Evolutionary conservation across 345 rosid species (phyloP).

Genomic region (Nephelium lappaceum): DNA sequence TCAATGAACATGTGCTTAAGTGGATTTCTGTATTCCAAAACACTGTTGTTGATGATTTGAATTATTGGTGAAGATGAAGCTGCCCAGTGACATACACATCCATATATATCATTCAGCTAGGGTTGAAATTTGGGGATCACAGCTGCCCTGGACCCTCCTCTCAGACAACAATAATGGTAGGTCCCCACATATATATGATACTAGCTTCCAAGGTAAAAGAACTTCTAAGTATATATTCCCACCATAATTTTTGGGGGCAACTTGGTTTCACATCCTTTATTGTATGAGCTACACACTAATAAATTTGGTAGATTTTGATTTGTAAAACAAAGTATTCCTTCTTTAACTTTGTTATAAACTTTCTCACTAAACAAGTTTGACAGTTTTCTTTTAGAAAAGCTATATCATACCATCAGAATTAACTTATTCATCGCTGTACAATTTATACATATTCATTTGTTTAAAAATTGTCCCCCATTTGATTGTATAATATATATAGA

Average conservation of each 20-base stretch:
- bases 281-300: background rate
- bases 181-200: conserved; percentile 2
- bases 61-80: conserved; percentile 30
- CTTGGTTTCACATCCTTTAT: no score
- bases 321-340: no score
- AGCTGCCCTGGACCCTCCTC: background rate
- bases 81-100: background rate
- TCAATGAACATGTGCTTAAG: conserved; percentile 27
- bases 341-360: no score
- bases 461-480: no score
- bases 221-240: no score
- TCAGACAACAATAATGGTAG: conserved; percentile 21
- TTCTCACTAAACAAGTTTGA: no score
- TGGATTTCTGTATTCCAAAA: conserved; percentile 13
- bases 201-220: background rate
- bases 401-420: no score
- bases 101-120: conserved; percentile 17
- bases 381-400: no score
- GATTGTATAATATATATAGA: no score
- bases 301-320: background rate
- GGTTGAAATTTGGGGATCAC: conserved; percentile 20
- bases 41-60: conserved; percentile 10
- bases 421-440: no score
- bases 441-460: no score
- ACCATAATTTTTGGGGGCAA: no score